Base-by-base conservation (phyloP, 75 land plant genomes). In the Picea sitchensis region DNA sequence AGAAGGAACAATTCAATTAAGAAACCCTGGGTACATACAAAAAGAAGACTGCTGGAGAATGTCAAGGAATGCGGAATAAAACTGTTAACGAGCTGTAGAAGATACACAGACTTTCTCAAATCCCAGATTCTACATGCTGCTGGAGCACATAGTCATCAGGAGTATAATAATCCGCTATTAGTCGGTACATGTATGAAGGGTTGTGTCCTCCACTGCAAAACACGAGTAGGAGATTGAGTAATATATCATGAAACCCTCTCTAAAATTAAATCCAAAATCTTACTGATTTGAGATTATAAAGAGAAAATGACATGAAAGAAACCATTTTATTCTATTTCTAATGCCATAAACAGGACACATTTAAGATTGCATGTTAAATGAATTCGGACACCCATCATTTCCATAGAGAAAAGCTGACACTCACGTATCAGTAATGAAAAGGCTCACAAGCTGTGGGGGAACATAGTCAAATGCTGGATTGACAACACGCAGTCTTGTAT, bases 341-440 rank as follows among this genome's bases (percentile, higher is more conserved):
- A 56, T 51, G 31, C 81, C 23, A 51, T 38, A 59, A 30, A 77
- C 20, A n/a, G 23, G 44, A 8, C 9, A 51, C 11, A 51, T 51
- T 51, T 51, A 9, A 9, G 56, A 51, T 51, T 51, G 56, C 56
- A 9, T 1, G 11, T 51, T 9, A 51, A 51, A 51, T 51, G 56
- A 51, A 51, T 51, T 51, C 56, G 9, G 13, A 38, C 23, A 4
- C 44, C 32, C 21, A 21, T 73, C 44, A 62, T 32, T 59, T 56
- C 67, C 20, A 13, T 15, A 72, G 9, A 44, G 14, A 17, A 44
- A 62, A 38, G 44, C 18, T 23, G 30, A 47, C 47, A 80, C 98
- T 96, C 91, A 96, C 99, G 93, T 90, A 83, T 96, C 99, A 69
- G 99, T 96, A 59, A 96, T 93, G 79, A 96, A 96, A 38, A 96